phyloP scores from a whole-genome alignment of 2,329 filamentous ascomycete species.

The Juglanconis sp. region DNA sequence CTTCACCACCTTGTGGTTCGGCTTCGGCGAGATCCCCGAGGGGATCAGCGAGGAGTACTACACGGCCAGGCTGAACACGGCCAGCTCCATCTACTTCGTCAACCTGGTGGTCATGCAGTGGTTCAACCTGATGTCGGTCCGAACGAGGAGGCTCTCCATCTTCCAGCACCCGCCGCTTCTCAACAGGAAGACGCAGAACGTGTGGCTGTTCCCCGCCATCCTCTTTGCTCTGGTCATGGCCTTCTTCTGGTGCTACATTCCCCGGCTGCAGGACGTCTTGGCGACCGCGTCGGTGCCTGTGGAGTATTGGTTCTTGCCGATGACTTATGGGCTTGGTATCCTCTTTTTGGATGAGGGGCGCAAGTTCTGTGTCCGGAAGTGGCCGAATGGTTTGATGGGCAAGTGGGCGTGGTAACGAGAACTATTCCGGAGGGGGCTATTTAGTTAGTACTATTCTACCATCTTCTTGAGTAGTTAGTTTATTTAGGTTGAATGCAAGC shows the following conservation, averaged over 20 bases:
- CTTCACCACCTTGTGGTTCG: constrained; percentile 66
- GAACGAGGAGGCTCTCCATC: constrained; percentile 63
- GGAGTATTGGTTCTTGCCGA: constrained; percentile 74
- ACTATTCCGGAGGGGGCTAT: too few relatives aligned
- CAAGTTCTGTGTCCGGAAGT: constrained; percentile 60
- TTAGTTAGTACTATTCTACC: not conserved
- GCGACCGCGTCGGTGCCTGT: constrained; percentile 62
- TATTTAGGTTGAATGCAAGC: too few relatives aligned
- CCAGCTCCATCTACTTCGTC: constrained; percentile 74
- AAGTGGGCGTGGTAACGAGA: constrained; percentile 59
- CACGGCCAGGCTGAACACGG: constrained; percentile 55
- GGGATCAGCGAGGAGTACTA: constrained; percentile 53
- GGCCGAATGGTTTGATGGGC: constrained; percentile 54
- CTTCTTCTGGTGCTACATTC: constrained; percentile 68
- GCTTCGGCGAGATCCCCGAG: constrained; percentile 54
- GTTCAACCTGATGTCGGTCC: constrained; percentile 70
- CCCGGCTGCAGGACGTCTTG: constrained; percentile 58
- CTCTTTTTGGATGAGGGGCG: constrained; percentile 64
- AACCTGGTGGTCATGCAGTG: constrained; percentile 80
- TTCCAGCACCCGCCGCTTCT: constrained; percentile 70
- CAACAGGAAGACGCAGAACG: constrained; percentile 63
- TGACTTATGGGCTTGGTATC: constrained; percentile 65
- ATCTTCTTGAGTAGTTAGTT: not conserved
- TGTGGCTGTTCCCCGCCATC: constrained; percentile 68
- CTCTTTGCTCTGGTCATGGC: constrained; percentile 66